These are phyloP conservation scores for Poteriospumella lacustris DNA, from an alignment of 108 stramenopile species.

Conservation along the genomic window DNA sequence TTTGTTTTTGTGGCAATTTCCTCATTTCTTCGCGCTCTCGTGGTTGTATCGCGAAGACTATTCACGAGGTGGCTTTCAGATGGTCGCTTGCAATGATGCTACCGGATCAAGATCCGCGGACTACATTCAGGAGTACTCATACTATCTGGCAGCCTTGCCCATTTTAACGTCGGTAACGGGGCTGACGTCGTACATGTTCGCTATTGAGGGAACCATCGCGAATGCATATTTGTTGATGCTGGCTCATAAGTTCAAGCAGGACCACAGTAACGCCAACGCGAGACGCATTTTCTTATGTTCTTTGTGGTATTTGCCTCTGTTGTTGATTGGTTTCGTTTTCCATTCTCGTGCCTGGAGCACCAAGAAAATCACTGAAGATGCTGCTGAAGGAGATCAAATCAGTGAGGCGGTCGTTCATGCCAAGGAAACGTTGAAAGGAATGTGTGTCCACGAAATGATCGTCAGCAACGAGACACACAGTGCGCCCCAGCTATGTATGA, in stretches of 20 bases:
- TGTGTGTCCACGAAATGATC: conserved; percentile 24
- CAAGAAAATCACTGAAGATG: conserved; percentile 22
- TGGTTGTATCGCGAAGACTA: conserved; percentile 81
- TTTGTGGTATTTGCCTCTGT: conserved; percentile 90
- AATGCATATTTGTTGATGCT: conserved; percentile 72
- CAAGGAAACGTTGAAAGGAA: conserved; percentile 1
- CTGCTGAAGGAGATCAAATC: conserved; percentile 25
- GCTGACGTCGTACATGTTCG: conserved; percentile 89
- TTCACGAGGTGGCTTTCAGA: conserved; percentile 63
- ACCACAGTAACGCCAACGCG: conserved; percentile 84
- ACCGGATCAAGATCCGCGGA: conserved; percentile 71
- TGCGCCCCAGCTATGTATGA: background rate
- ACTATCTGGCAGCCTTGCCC: conserved; percentile 76
- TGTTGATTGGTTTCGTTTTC: conserved; percentile 81
- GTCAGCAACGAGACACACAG: background rate
- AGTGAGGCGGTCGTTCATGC: conserved; percentile 15
- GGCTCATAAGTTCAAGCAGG: conserved; percentile 68
- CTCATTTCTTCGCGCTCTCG: conserved; percentile 94
- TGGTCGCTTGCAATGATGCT: conserved; percentile 68
- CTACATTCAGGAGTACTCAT: conserved; percentile 71
- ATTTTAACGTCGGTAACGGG: conserved; percentile 66
- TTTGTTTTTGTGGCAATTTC: conserved; percentile 96
- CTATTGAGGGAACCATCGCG: conserved; percentile 75
- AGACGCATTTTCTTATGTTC: conserved; percentile 84
- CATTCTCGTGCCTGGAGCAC: conserved; percentile 62